Conservation (phyloP, 176 grass and related monocot genomes). For the Lolium perenne region DNA sequence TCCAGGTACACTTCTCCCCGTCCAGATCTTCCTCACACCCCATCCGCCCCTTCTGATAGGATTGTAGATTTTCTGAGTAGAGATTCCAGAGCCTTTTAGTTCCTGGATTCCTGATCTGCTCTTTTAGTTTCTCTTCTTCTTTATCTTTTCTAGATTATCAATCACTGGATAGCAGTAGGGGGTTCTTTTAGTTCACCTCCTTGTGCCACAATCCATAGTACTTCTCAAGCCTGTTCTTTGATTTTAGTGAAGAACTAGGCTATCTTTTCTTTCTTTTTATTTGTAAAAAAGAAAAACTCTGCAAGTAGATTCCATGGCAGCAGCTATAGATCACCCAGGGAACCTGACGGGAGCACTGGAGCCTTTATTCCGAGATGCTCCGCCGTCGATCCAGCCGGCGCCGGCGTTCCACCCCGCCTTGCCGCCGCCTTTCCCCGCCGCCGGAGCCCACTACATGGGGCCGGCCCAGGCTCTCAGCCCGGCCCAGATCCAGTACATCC, state of each 20-base stretch:
- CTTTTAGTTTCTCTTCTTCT: not conserved
- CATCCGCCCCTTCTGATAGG: not conserved
- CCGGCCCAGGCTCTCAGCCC: slow-evolving; percentile 17
- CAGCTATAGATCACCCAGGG: not conserved
- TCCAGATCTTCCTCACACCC: not conserved
- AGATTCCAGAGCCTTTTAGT: slow-evolving; percentile 45
- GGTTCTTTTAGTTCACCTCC: not conserved
- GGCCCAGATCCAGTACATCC: slow-evolving; percentile 36
- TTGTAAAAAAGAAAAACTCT: not conserved
- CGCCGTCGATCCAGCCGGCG: not conserved
- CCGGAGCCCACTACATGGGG: not conserved
- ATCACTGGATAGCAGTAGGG: not conserved
- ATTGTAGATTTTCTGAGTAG: not conserved
- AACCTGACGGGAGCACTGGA: slow-evolving; percentile 29
- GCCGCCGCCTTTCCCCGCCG: not conserved
- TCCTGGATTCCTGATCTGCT: slow-evolving; percentile 41
- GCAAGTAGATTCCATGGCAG: slow-evolving; percentile 41
- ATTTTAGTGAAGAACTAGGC: slow-evolving; percentile 52
- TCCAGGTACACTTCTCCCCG: slow-evolving; percentile 23
- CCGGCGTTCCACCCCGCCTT: not conserved
- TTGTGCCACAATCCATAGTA: not conserved
- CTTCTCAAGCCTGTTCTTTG: slow-evolving; percentile 38
- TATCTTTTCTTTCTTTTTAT: not conserved
- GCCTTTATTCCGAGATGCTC: slow-evolving; percentile 24
- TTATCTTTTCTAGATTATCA: not conserved